Evolutionary conservation across 2,329 filamentous ascomycete species (phyloP), one percentile per base, ranked within the genome.

Genomic region (Arthrocladium fulminans): DNA sequence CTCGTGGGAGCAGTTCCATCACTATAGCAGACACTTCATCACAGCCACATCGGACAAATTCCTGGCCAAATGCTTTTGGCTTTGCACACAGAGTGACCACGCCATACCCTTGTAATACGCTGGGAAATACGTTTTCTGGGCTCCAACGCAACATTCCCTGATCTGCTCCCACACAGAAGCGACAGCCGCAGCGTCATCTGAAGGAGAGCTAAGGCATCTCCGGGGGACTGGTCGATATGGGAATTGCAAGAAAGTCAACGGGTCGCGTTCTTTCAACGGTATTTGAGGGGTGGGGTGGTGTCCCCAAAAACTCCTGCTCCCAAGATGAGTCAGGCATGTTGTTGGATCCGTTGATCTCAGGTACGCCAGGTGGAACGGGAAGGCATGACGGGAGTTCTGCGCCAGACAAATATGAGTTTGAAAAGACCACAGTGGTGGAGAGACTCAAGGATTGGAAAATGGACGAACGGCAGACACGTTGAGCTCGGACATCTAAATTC

Each of bases 1-100:
- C 32, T 35, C 32, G 32, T 3, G 32, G 32, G n/a, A 35, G 32
- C n/a, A 35, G 32, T 35, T 35, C 32, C 32, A 35, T 35, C 32
- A 35, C 32, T 35, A 35, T 35, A 35, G 32, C 32, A 35, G 32
- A 35, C 32, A 35, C 3, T 35, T 35, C 32, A 35, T 35, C 32
- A 35, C 12, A 35, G 32, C 32, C 32, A 12, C 19, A 12, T 17
- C 19, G 32, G 32, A 12, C 19, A 35, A 35, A 35, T 35, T 4
- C 12, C 32, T 4, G 32, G 32, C 32, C 4, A 17, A 35, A 35
- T 35, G 32, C 32, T 35, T 35, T 35, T 35, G 32, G 19, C 12
- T 35, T 35, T 35, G 32, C 32, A 35, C 19, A 3, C 32, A 35
- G 3, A 35, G n/a, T 35, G 32, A 35, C 32, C 4, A 35, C 32